Conservation (phyloP, 2,329 filamentous ascomycete genomes). For the Exophiala alcalophila region DNA sequence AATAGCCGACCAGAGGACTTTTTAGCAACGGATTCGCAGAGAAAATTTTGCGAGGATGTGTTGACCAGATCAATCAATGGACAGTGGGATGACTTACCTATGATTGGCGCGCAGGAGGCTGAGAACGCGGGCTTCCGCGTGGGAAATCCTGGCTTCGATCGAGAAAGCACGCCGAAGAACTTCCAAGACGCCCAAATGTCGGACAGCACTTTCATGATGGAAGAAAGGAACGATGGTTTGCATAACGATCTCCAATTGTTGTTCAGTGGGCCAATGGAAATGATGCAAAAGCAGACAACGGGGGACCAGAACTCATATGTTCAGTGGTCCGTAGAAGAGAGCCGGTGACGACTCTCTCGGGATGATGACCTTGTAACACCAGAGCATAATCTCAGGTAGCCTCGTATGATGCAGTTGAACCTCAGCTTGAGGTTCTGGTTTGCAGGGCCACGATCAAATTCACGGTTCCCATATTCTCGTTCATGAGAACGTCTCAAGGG, state of each 20-base stretch:
- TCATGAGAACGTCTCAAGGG: no score
- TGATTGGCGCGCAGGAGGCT: not conserved
- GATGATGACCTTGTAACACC: no score
- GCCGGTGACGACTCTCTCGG: no score
- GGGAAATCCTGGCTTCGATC: not conserved
- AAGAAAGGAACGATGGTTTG: not conserved
- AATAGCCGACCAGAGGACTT: slow-evolving; percentile 26
- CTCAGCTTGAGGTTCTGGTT: no score
- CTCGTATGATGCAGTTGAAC: no score
- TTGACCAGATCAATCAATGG: slow-evolving; percentile 11
- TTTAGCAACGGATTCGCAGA: slow-evolving; percentile 21
- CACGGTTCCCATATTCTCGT: no score
- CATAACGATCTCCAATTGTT: no score
- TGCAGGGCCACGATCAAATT: no score
- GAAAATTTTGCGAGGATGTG: slow-evolving; percentile 16
- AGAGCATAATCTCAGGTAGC: no score
- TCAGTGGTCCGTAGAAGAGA: no score
- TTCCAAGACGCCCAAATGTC: slow-evolving; percentile 14
- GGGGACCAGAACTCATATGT: no score
- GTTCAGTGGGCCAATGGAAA: not conserved
- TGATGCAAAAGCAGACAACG: no score
- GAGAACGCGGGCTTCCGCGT: not conserved
- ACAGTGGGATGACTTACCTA: slow-evolving; percentile 19
- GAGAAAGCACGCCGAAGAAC: slow-evolving; percentile 16
- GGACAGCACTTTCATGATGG: slow-evolving; percentile 2